Evolutionary conservation across 768 basidiomycete genomes (phyloP), one percentile per base, ranked within the genome.

Genomic region (Melanogaster broomeanus): DNA sequence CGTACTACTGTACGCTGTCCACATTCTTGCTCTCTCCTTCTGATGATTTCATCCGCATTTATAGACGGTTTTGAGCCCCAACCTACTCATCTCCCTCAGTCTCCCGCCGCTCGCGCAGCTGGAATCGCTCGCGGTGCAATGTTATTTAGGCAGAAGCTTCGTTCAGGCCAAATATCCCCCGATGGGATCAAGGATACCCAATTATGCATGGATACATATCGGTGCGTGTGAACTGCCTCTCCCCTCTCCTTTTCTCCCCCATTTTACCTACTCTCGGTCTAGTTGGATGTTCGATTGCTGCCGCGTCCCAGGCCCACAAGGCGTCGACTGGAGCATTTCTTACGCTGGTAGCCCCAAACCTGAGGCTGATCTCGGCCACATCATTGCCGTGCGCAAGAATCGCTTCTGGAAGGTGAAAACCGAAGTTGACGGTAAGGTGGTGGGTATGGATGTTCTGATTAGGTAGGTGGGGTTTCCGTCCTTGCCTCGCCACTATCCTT

Each of bases 241-340:
- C 19, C 24, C 4, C 12, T 38, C 33, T 6, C 21, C 5, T 22
- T 25, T 0, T 39, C 31, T 33, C 39, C n/a, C n/a, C n/a, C n/a
- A n/a, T n/a, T n/a, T n/a, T 8, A 15, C 40, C 59, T 13, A 62
- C 19, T 4, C 18, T n/a, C 21, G 9, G 30, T 25, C 19, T 47
- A 90, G 89, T 44, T 93, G 91, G 91, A 92, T 93, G 91, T 93
- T 93, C 58, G 91, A 93, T 65, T 91, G 90, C 65, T 90, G 83
- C 56, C 87, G 91, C 49, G 75, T 93, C 18, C 91, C 91, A 3
- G 87, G 88, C 2, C 67, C 74, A 10, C 78, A 86, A 40, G 87
- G 88, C 16, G 69, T 83, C 4, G 94, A 98, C 65, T 90, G 90
- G 82, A 83, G 85, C 55, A 71, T 85, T 18, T 82, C 84, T 15